These are phyloP conservation scores for Omphalotus guepiniiformis DNA, from an alignment of 768 basidiomycete genomes.

Conservation along the genomic window DNA sequence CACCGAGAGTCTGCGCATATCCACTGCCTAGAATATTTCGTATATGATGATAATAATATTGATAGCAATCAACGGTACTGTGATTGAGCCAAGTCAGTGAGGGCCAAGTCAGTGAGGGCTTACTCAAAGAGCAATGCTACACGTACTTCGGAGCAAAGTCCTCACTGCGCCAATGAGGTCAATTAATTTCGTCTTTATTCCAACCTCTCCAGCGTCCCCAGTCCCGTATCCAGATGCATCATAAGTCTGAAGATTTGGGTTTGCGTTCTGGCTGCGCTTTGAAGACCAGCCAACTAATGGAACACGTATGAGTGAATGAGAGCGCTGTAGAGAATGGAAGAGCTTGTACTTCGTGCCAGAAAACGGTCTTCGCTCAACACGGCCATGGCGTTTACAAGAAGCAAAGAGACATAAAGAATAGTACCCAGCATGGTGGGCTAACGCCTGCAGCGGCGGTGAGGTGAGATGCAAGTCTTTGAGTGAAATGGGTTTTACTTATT, in stretches of 20 bases:
- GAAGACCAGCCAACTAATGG: conserved; percentile 85
- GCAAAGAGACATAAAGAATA: conserved; percentile 80
- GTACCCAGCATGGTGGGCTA: conserved; percentile 44
- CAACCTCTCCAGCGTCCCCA: conserved; percentile 53
- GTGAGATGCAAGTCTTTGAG: conserved; percentile 36
- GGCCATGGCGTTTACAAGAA: conserved; percentile 92
- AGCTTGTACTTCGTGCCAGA: conserved; percentile 76
- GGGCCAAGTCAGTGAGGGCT: conserved; percentile 10
- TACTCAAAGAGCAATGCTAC: not conserved
- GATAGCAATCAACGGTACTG: conserved; percentile 88
- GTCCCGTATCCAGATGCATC: conserved; percentile 59
- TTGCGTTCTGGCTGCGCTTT: conserved; percentile 52
- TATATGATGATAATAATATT: conserved; percentile 88
- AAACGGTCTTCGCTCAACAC: conserved; percentile 96
- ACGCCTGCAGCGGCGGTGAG: not conserved
- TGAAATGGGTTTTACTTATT: conserved; percentile 12
- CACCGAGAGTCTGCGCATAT: conserved; percentile 8
- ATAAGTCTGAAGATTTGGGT: conserved; percentile 62
- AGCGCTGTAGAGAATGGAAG: conserved; percentile 2
- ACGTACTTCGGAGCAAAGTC: conserved; percentile 96
- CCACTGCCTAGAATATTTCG: conserved; percentile 70
- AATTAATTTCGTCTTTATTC: conserved; percentile 82
- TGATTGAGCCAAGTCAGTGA: conserved; percentile 10
- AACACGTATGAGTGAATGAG: conserved; percentile 12
- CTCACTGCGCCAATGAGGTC: conserved; percentile 93